Percentiles rank a stretch among this genome's conserved stretches.
Conservation (phyloP, 805 yeast species). For the Candida lessepsii region DNA sequence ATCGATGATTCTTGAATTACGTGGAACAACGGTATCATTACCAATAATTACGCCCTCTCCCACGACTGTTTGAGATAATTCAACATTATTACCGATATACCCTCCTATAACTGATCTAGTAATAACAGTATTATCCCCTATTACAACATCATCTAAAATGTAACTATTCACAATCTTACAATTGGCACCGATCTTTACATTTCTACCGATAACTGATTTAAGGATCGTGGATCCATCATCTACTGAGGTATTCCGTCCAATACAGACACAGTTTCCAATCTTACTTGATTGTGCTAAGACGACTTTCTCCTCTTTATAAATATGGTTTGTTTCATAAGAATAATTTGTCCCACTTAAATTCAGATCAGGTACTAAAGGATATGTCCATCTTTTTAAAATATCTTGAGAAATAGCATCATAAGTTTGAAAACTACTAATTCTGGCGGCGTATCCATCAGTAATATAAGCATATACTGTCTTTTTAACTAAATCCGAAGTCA, state of each 20-base stretch:
- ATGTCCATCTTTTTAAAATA: conserved; percentile 85
- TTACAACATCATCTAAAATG: conserved; percentile 79
- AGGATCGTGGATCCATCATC: conserved; percentile 70
- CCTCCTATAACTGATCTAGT: conserved; percentile 71
- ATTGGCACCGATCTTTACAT: conserved; percentile 79
- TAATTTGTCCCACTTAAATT: conserved; percentile 75
- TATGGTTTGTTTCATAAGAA: conserved; percentile 76
- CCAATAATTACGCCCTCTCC: conserved; percentile 75
- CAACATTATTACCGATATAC: conserved; percentile 51
- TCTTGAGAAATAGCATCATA: conserved; percentile 91
- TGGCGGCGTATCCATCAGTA: conserved; percentile 77
- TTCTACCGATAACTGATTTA: conserved; percentile 80
- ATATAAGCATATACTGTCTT: conserved; percentile 89
- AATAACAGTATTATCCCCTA: conserved; percentile 63
- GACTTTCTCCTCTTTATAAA: conserved; percentile 87
- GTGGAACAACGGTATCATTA: conserved; percentile 46
- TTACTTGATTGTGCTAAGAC: conserved; percentile 90
- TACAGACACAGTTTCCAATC: conserved; percentile 74
- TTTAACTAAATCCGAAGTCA: conserved; percentile 85
- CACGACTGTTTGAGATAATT: conserved; percentile 63
- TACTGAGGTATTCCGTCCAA: conserved; percentile 73
- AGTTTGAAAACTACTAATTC: conserved; percentile 94
- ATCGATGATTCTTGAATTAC: conserved; percentile 53
- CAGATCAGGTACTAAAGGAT: conserved; percentile 87
- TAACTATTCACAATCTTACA: conserved; percentile 72